Conservation (phyloP, 2,329 filamentous ascomycete genomes). For the Penicillium sp. region DNA sequence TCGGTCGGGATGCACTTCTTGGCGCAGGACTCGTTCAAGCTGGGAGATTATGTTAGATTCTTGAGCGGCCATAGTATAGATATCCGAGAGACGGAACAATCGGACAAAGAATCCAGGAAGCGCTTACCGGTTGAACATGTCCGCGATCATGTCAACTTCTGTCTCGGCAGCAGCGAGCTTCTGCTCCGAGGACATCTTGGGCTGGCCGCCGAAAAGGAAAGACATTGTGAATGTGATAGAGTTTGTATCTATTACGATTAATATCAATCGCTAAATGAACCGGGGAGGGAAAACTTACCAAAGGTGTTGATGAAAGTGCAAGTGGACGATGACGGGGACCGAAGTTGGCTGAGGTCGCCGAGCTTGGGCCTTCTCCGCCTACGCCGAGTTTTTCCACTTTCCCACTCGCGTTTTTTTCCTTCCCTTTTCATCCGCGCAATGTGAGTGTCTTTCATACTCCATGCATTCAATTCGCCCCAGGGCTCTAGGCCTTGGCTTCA, state of each 20-base stretch:
- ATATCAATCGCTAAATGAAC: slow-evolving; percentile 1
- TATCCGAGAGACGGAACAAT: background rate
- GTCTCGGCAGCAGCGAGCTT: slow-evolving; percentile 96
- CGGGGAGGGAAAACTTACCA: background rate
- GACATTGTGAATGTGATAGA: slow-evolving; percentile 56
- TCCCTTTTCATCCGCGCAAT: slow-evolving; percentile 20
- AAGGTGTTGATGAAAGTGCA: slow-evolving; percentile 7
- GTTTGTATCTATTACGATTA: background rate
- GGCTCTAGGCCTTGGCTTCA: slow-evolving; percentile 31
- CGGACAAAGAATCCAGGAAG: background rate
- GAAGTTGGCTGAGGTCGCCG: slow-evolving; percentile 11
- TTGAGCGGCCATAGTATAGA: background rate
- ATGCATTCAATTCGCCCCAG: slow-evolving; percentile 43
- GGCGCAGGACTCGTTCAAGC: slow-evolving; percentile 83
- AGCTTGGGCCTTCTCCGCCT: slow-evolving; percentile 28
- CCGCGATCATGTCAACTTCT: slow-evolving; percentile 95
- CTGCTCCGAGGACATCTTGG: slow-evolving; percentile 89
- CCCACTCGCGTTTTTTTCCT: slow-evolving; percentile 10
- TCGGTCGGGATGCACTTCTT: slow-evolving; percentile 89
- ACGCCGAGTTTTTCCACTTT: slow-evolving; percentile 20
- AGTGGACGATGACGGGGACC: slow-evolving; percentile 11
- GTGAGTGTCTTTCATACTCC: slow-evolving; percentile 23
- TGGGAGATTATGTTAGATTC: slow-evolving; percentile 35
- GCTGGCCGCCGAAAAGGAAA: slow-evolving; percentile 68
- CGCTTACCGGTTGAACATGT: slow-evolving; percentile 93